Evolutionary conservation across 805 yeast species (phyloP).

Genomic region (Wickerhamomyces bovis): DNA sequence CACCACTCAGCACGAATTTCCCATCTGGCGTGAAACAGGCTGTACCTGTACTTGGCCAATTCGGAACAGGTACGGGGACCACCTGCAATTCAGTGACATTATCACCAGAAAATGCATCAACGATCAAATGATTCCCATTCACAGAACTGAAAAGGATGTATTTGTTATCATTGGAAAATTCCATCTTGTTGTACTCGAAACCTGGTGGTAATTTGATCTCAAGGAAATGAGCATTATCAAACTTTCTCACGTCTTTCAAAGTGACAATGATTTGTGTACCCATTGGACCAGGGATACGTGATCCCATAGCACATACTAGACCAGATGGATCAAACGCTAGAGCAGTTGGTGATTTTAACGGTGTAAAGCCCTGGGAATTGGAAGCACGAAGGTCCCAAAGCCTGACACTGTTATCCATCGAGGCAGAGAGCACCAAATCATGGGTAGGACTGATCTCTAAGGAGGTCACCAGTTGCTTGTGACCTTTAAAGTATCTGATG

Average conservation of each 20-base stretch:
- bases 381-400: slow-evolving; percentile 81
- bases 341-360: slow-evolving; percentile 47
- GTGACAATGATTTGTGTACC: slow-evolving; percentile 37
- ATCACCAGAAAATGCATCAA: slow-evolving; percentile 67
- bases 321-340: slow-evolving; percentile 84
- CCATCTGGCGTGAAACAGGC: slow-evolving; percentile 67
- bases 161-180: slow-evolving; percentile 76
- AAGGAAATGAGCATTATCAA: slow-evolving; percentile 52
- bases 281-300: slow-evolving; percentile 48
- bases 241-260: slow-evolving; percentile 55
- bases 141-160: slow-evolving; percentile 53
- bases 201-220: slow-evolving; percentile 33
- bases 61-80: slow-evolving; percentile 32
- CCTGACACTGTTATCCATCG: slow-evolving; percentile 74
- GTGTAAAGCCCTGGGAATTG: slow-evolving; percentile 56
- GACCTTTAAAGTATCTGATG: slow-evolving; percentile 84
- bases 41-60: slow-evolving; percentile 46
- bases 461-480: slow-evolving; percentile 65
- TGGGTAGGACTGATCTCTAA: slow-evolving; percentile 68
- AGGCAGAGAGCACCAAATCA: slow-evolving; percentile 59
- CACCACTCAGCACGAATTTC: slow-evolving; percentile 52
- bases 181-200: slow-evolving; percentile 56
- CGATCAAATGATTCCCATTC: slow-evolving; percentile 49
- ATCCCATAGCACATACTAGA: slow-evolving; percentile 42
- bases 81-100: slow-evolving; percentile 45